phyloP scores from a whole-genome alignment of 176 grass and related monocot genomes.

The Olyra latifolia region DNA sequence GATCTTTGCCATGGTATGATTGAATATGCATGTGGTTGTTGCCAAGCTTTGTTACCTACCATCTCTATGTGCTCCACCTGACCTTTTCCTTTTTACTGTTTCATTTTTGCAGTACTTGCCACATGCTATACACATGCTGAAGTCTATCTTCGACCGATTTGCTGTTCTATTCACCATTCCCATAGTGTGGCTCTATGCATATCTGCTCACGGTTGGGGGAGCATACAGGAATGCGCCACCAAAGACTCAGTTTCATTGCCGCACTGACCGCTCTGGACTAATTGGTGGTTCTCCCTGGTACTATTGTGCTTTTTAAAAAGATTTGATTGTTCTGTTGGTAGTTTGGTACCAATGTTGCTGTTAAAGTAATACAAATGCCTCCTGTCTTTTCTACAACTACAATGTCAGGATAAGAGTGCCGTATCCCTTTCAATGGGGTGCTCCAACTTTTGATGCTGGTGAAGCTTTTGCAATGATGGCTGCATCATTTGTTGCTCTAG shows the following conservation, averaged over 20 bases:
- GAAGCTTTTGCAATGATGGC: constrained; percentile 99
- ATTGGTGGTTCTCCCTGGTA: constrained; percentile 91
- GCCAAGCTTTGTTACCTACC: not conserved
- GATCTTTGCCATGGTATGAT: constrained; percentile 78
- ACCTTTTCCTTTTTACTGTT: not conserved
- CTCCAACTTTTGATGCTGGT: constrained; percentile 91
- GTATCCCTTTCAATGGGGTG: constrained; percentile 97
- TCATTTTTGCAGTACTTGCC: constrained; percentile 71
- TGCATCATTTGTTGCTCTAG: constrained; percentile 92
- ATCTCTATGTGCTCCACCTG: not conserved
- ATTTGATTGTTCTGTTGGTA: not conserved
- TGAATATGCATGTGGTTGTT: not conserved
- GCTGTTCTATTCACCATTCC: constrained; percentile 90
- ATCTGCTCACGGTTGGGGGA: constrained; percentile 93
- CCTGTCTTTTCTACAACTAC: constrained; percentile 21
- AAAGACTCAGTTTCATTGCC: constrained; percentile 95
- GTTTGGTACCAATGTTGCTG: not conserved
- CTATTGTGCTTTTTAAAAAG: not conserved
- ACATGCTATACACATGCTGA: constrained; percentile 55
- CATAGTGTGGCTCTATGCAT: constrained; percentile 97
- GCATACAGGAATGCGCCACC: constrained; percentile 82
- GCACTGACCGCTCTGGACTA: constrained; percentile 88
- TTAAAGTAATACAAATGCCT: constrained; percentile 16
- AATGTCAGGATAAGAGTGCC: constrained; percentile 94
- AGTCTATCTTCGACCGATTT: constrained; percentile 75